Conservation (phyloP, 352 stramenopile species). For the Peronosclerospora sorghi region DNA sequence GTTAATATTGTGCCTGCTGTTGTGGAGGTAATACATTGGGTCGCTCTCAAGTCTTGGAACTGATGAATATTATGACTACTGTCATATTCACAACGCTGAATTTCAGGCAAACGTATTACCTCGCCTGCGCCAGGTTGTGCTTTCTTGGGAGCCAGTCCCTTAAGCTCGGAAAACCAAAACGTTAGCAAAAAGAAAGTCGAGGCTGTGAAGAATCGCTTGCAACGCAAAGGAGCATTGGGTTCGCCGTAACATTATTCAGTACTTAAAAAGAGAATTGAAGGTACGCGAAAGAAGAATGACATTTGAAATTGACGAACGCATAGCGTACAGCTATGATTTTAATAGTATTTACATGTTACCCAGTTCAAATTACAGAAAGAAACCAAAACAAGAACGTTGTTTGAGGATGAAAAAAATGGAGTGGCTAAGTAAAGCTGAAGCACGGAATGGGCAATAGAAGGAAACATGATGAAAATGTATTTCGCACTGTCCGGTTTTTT, state of each 20-base stretch:
- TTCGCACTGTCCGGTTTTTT: conserved; percentile 13
- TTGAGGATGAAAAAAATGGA: conserved; percentile 74
- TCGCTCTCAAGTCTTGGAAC: neutral
- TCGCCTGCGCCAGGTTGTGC: conserved; percentile 49
- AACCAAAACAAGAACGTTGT: conserved; percentile 35
- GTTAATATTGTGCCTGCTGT: conserved; percentile 57
- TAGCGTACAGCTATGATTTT: neutral
- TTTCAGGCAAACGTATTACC: conserved; percentile 53
- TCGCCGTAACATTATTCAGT: conserved; percentile 51
- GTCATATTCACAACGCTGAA: neutral
- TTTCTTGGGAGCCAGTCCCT: conserved; percentile 62
- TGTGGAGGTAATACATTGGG: conserved; percentile 32
- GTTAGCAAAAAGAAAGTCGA: conserved; percentile 70
- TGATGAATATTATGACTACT: neutral
- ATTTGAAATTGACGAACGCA: neutral
- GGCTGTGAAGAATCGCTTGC: conserved; percentile 48
- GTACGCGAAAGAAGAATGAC: conserved; percentile 12
- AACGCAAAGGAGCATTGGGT: conserved; percentile 58
- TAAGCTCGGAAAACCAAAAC: conserved; percentile 56
- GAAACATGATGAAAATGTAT: conserved; percentile 14
- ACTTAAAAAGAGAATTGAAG: conserved; percentile 79
- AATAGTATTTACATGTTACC: conserved; percentile 59
- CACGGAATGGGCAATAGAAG: neutral
- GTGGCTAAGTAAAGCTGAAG: conserved; percentile 43
- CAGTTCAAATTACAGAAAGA: conserved; percentile 70